Base-by-base conservation (phyloP, 129 eudicot species). In the Heracleum sosnowskyi region DNA sequence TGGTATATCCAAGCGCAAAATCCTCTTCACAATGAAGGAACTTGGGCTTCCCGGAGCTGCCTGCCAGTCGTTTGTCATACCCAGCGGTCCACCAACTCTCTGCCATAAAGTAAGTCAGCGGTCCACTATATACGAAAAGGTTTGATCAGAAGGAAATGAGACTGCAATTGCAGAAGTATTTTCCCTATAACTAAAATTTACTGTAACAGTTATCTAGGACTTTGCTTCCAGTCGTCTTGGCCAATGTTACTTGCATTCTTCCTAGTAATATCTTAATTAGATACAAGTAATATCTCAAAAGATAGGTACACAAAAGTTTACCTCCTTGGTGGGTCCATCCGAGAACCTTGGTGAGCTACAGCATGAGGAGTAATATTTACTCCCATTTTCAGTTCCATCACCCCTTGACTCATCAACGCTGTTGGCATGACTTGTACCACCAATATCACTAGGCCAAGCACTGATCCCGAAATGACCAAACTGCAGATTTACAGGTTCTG, bases 271-370 rank as follows among this genome's bases (percentile, higher is more conserved):
- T 4, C 37, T 63, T 29, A 63, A 63, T 4, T 20, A 28, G 6
- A 31, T 63, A 17, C 7, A 31, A 11, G 35, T 63, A 17, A 26
- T 29, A 26, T 63, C 7, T 28, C 18, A 31, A 12, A 28, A 63
- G 36, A 28, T 28, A 29, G 6, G 36, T 63, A 63, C 4, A 42
- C 20, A 4, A 16, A 26, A 69, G 45, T 44, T 49, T 83, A 94
- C 97, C 96, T 91, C 98, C 84, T 91, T 94, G 41, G 93, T 82
- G 73, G 85, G 92, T 79, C 93, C 93, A 74, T 90, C 92, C 68
- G 91, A 83, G 63, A 81, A 77, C 85, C 96, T 79, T 34, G 90
- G 90, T 60, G 92, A 86, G 84, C 92, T 86, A 84, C 87, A 81
- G 85, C 85, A 84, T 1, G 90, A 88, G 11, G 88, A 86, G 63